Evolutionary conservation across 768 basidiomycete species (phyloP), one percentile per base, ranked within the genome.

Genomic region (Zangia roseola): DNA sequence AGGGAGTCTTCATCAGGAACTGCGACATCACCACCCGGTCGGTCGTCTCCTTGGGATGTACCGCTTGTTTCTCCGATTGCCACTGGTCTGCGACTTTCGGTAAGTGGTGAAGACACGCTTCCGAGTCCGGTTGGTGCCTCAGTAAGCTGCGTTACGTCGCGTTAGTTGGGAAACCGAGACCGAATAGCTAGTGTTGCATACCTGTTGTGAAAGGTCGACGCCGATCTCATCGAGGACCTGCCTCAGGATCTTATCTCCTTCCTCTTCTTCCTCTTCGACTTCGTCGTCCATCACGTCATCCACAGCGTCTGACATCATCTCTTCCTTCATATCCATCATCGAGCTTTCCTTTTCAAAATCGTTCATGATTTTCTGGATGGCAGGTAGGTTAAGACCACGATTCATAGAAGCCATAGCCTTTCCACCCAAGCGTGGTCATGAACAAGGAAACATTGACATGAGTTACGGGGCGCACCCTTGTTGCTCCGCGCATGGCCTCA

Each of bases 291-390:
- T 95, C 41, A 88, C 94, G 59, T 97, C 95, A 69, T 98, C 97
- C 14, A 98, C 89, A 13, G 93, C 88, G 52, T 98, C 97, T 19
- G 90, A 91, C 97, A 97, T 99, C 91, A 98, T 97, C 68, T 97
- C 95, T 71, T 97, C 97, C 69, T 97, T 99, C 97, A 99, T 98
- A 71, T 99, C 97, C 97, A 99, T 99, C 71, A 86, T 92, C 5
- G 92, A 84, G 58, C 88, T 95, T 71, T 99, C 97, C 62, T 84
- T 88, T 74, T 99, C 97, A 61, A 99, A 99, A 39, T 99, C 95
- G 59, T 85, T 91, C 91, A 99, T 94, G 64, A 98, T 98, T 45
- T 84, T 82, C 66, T 94, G 91, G 50, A 99, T 98, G 53, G 83
- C 82, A 14, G 97, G 97, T 14, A 98, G 79, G 70, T 99, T 98